phyloP scores from a whole-genome alignment of 495 filamentous ascomycete genomes.

The Saxispiralis lemnorum region DNA sequence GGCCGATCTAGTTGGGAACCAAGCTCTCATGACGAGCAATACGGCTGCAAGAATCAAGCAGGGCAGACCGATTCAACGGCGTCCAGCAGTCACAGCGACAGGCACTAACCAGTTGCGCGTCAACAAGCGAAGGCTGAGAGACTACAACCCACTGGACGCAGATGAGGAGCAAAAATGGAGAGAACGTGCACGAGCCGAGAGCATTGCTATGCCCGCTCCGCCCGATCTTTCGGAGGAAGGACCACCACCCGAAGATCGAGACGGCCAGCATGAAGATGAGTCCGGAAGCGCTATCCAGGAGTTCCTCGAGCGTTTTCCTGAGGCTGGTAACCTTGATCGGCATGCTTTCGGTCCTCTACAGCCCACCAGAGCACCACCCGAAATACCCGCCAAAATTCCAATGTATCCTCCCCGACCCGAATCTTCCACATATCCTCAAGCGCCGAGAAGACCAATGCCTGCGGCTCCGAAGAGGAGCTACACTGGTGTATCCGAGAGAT shows the following conservation, averaged over 20 bases:
- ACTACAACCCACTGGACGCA: slow-evolving; percentile 40
- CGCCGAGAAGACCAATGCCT: slow-evolving; percentile 58
- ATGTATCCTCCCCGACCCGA: slow-evolving; percentile 7
- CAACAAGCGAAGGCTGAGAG: slow-evolving; percentile 37
- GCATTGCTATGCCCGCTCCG: slow-evolving; percentile 34
- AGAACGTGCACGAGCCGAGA: slow-evolving; percentile 35
- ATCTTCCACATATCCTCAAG: slow-evolving; percentile 20
- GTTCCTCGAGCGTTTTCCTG: slow-evolving; percentile 68
- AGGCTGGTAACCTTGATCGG: slow-evolving; percentile 42
- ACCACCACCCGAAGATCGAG: slow-evolving; percentile 21
- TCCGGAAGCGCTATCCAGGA: slow-evolving; percentile 34
- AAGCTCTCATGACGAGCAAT: slow-evolving; percentile 41
- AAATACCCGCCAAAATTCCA: slow-evolving; percentile 4
- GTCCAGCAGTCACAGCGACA: slow-evolving; percentile 35
- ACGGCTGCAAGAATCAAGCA: slow-evolving; percentile 36
- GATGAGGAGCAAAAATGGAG: slow-evolving; percentile 45
- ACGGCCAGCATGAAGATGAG: slow-evolving; percentile 34
- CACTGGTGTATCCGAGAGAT: slow-evolving; percentile 63
- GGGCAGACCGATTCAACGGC: slow-evolving; percentile 33
- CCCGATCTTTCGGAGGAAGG: slow-evolving; percentile 27
- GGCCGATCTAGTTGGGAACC: slow-evolving; percentile 57
- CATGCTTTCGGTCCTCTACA: slow-evolving; percentile 50
- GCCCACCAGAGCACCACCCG: slow-evolving; percentile 1
- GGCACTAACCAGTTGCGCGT: slow-evolving; percentile 31
- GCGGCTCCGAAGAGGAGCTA: slow-evolving; percentile 73